Conservation (phyloP, 441 rosid species). For the Flueggea neowawraea region DNA sequence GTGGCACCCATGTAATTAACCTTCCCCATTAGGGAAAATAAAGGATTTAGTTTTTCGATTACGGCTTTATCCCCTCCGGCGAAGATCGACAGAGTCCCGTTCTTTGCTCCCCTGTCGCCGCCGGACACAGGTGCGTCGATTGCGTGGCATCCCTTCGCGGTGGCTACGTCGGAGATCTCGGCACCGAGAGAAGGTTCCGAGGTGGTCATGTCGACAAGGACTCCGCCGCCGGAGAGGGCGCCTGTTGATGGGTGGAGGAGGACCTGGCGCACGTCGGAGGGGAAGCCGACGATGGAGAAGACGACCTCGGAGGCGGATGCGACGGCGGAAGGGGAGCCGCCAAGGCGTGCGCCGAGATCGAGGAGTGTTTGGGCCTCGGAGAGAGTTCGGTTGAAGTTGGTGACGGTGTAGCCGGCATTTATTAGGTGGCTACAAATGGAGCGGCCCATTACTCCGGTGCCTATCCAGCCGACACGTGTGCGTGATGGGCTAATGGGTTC, state of each 20-base stretch:
- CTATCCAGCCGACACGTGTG: constrained; percentile 90
- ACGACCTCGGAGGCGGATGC: constrained; percentile 83
- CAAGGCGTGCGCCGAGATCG: constrained; percentile 67
- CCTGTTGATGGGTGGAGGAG: constrained; percentile 66
- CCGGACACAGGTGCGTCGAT: constrained; percentile 89
- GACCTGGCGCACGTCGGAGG: constrained; percentile 82
- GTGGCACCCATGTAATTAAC: constrained; percentile 75
- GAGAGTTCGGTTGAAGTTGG: constrained; percentile 79
- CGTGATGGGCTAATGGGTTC: constrained; percentile 43
- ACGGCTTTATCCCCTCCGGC: constrained; percentile 64
- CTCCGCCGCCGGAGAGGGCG: constrained; percentile 66
- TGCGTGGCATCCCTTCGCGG: constrained; percentile 43
- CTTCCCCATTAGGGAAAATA: constrained; percentile 66
- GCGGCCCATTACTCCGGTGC: constrained; percentile 84
- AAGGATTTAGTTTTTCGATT: constrained; percentile 47
- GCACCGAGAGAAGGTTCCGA: constrained; percentile 83
- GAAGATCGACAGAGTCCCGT: constrained; percentile 69
- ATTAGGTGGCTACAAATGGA: constrained; percentile 80
- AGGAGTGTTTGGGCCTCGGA: constrained; percentile 75
- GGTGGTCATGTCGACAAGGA: constrained; percentile 92
- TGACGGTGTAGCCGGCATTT: constrained; percentile 69
- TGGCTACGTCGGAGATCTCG: constrained; percentile 59
- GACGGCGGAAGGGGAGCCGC: constrained; percentile 58
- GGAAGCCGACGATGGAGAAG: constrained; percentile 88
- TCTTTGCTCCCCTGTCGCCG: constrained; percentile 76